phyloP scores from a whole-genome alignment of 2,329 filamentous ascomycete genomes.

The Colletotrichum sp. region DNA sequence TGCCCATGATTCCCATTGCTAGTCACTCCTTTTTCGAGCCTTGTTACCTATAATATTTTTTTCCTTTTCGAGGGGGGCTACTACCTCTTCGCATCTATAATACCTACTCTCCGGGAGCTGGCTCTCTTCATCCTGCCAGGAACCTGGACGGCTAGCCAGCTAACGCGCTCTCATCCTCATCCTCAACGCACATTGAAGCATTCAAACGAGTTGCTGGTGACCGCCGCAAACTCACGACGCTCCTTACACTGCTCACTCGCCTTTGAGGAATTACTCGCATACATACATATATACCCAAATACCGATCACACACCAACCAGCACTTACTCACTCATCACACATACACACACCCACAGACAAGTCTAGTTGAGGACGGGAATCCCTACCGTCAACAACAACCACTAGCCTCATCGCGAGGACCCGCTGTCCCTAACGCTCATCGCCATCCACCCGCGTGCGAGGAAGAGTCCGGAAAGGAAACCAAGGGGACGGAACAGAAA shows the following conservation, averaged over 20 bases:
- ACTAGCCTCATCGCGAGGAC: constrained; percentile 43
- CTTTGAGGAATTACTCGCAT: constrained; percentile 25
- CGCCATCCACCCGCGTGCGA: neutral
- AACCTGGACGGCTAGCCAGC: constrained; percentile 42
- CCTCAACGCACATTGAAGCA: constrained; percentile 28
- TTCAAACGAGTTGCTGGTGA: constrained; percentile 46
- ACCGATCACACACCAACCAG: neutral
- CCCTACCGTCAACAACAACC: constrained; percentile 28
- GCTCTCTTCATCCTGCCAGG: constrained; percentile 53
- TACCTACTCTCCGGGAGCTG: constrained; percentile 50
- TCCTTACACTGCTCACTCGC: constrained; percentile 37
- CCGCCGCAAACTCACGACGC: constrained; percentile 43
- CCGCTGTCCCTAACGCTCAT: constrained; percentile 41
- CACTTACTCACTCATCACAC: neutral
- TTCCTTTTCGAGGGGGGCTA: constrained; percentile 27
- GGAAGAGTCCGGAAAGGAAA: neutral
- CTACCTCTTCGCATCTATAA: constrained; percentile 49
- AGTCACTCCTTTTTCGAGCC: constrained; percentile 55
- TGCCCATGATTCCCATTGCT: constrained; percentile 42
- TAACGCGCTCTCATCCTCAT: constrained; percentile 27
- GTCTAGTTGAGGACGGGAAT: constrained; percentile 9
- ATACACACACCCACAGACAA: neutral
- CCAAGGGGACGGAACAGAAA: neutral
- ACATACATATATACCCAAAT: constrained; percentile 2
- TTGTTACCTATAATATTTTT: constrained; percentile 33